Conservation (phyloP, 495 filamentous ascomycete species). For the Bryoglossum gracile region DNA sequence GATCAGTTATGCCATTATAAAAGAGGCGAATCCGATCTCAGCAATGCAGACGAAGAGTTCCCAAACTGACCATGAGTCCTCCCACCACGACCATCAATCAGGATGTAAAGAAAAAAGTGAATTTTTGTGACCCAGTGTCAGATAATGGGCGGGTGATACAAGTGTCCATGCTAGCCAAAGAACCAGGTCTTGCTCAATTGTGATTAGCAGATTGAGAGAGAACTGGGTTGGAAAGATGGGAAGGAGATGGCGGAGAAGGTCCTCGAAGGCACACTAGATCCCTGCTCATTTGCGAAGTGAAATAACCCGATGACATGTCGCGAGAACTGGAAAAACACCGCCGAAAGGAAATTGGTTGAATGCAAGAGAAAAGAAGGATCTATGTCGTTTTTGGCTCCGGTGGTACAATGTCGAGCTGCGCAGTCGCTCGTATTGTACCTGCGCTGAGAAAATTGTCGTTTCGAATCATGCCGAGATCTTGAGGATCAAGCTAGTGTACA, state of each 20-base stretch:
- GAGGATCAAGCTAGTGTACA: constrained; percentile 25
- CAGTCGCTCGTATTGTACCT: constrained; percentile 23
- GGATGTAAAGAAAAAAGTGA: no score
- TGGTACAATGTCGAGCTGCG: constrained; percentile 27
- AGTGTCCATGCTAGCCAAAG: no score
- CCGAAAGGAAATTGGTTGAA: constrained; percentile 5
- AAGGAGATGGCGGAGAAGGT: constrained; percentile 13
- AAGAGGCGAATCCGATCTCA: no score
- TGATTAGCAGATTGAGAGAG: background rate
- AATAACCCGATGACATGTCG: constrained; percentile 18
- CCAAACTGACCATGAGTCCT: no score
- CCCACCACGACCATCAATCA: no score
- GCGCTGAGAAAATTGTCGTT: constrained; percentile 20
- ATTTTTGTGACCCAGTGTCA: no score
- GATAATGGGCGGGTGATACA: no score
- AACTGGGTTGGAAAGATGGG: background rate
- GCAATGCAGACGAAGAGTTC: no score
- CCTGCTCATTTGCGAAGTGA: constrained; percentile 16
- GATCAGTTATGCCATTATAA: no score
- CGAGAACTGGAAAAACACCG: constrained; percentile 6
- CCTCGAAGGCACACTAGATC: constrained; percentile 22
- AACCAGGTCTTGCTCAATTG: constrained; percentile 2
- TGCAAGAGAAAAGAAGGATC: constrained; percentile 12
- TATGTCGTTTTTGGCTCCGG: constrained; percentile 15
- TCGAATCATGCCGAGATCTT: constrained; percentile 25